Evolutionary conservation across 106 monocot genomes (phyloP), one percentile per base, ranked within the genome.

Genomic region (Dioscorea zingiberensis): DNA sequence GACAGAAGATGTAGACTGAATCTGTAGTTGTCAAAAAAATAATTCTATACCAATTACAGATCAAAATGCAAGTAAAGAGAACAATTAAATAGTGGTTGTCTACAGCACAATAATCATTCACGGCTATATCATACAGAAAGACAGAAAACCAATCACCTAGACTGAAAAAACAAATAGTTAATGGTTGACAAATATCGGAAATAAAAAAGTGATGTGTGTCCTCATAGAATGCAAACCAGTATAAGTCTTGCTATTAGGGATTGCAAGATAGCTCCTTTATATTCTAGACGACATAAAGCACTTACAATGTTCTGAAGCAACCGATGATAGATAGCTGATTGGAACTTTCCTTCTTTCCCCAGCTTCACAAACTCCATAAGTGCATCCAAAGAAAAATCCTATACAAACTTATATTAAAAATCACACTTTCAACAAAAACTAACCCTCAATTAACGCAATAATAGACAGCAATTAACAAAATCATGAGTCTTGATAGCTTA

Each of bases 351-450:
- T 15, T 69, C 69, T 59, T 82, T 94, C 24, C 87, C 85, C 60
- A 73, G 73, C 85, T 94, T 90, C 46, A 94, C 85, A 62, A 94
- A 85, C 73, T 94, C 94, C 90, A 87, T 87, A 25, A 90, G 48
- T 11, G 85, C 83, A 63, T 94, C 90, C 68, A 90, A 54, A 14
- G 74, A 82, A 48, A 90, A 82, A 76, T 90, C 90, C 94, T 94
- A 57, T 1, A 49, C 53, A 21, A 44, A 21, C 29, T 18, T 46
- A 64, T 14, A n/a, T n/a, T n/a, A n/a, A 27, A 24, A 47, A 24
- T 5, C 38, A 21, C 47, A n/a, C n/a, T n/a, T n/a, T 65, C 17
- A 48, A 3, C 12, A 9, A 48, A 19, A 48, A 23, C 13, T 62
- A 11, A 22, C 22, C 44, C 25, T 23, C 18, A 63, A 14, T 5